Conservation (phyloP, 2,329 filamentous ascomycete genomes). For the Ophiosphaerella korrae region DNA sequence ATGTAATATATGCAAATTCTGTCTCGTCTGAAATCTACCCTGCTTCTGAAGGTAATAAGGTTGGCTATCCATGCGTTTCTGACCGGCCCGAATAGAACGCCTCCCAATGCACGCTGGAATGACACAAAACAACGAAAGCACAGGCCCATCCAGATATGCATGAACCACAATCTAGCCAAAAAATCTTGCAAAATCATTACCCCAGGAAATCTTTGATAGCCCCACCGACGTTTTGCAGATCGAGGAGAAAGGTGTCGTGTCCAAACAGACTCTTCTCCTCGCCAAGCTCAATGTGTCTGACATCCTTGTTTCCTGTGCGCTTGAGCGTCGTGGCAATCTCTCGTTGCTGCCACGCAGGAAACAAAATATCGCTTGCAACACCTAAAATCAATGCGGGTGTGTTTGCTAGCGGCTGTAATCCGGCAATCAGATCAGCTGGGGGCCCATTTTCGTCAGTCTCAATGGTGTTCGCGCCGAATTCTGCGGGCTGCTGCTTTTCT, state of each 20-base stretch:
- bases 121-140: neutral
- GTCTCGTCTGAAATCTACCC: no score
- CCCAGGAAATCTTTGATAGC: constrained; percentile 79
- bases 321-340: constrained; percentile 87
- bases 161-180: neutral
- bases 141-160: neutral
- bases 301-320: constrained; percentile 75
- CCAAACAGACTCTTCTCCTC: constrained; percentile 95
- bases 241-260: constrained; percentile 93
- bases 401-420: constrained; percentile 72
- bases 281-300: constrained; percentile 88
- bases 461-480: constrained; percentile 31
- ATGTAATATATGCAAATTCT: no score
- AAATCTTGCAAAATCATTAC: constrained; percentile 41
- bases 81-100: constrained; percentile 17
- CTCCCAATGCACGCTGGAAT: constrained; percentile 23
- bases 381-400: constrained; percentile 89
- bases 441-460: constrained; percentile 57
- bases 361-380: constrained; percentile 93
- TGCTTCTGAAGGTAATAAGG: constrained; percentile 2
- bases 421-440: constrained; percentile 78
- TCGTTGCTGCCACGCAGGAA: constrained; percentile 96
- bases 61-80: constrained; percentile 2
- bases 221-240: constrained; percentile 89
- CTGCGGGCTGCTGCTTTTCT: constrained; percentile 68